Base-by-base conservation (phyloP, 1,139 yeast genomes). In the Sugiyamaella japonica region DNA sequence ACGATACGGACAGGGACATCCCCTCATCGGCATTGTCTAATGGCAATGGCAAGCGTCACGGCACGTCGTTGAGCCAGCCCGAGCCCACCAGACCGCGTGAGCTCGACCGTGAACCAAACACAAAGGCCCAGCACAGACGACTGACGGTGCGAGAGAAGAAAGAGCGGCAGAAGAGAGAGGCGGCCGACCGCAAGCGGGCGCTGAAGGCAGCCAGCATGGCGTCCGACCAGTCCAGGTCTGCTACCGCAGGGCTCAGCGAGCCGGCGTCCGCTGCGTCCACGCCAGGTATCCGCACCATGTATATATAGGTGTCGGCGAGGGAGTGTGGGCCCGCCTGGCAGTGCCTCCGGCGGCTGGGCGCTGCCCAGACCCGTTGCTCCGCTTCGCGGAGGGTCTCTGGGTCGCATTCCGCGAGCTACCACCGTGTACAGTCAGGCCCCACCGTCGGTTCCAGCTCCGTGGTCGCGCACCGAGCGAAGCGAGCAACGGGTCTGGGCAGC, bases 141-240 rank as follows among this genome's bases (percentile, higher is more conserved):
- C 50, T 61, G 38, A 63, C 68, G 4, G 65, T 67, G 3, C 61
- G 70, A n/a, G 69, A 68, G 47, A 60, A 64, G 52, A 67, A 67
- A 56, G 71, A 67, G 49, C 54, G 60, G 25, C 71, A 68, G 53
- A 68, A 68, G 50, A 59, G 63, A 16, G 66, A 64, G 43, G 66
- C 70, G 8, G 50, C 58, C 40, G 71, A 67, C 23, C 61, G 71
- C 31, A 59, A 50, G 54, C 54, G 49, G 31, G 44, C 34, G 3
- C 13, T 15, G 15, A 46, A 23, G 13, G 10, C 23, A 12, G 23
- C 37, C 44, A 7, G 37, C 34, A 3, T 20, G 25, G 25, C 25
- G 34, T 44, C 48, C n/a, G 41, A 36, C 39, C 53, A 37, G 29
- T 31, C 46, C 38, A 29, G 42, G 25, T 43, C 40, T 25, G 29